Evolutionary conservation across 2,329 filamentous ascomycete genomes (phyloP).

Genomic region (Metarhizium album): DNA sequence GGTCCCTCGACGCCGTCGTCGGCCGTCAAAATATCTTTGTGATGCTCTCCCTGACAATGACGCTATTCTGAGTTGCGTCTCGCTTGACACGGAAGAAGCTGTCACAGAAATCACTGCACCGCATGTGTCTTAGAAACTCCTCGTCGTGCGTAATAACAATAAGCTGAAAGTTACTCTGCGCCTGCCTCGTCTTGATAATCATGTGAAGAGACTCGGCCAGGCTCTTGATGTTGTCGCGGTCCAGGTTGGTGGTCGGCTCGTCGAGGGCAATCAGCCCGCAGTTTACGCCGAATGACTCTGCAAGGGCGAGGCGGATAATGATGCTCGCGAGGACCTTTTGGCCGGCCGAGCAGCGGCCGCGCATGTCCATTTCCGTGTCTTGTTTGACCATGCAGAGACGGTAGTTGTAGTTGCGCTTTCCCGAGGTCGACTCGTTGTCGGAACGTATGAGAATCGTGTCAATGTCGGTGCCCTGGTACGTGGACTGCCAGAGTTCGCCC

Average conservation of each 20-base stretch:
- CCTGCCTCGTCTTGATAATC: constrained; percentile 74
- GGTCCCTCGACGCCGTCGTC: too few species aligned
- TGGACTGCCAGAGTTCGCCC: constrained; percentile 92
- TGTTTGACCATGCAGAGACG: constrained; percentile 96
- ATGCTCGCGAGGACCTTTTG: constrained; percentile 96
- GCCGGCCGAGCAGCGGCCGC: constrained; percentile 88
- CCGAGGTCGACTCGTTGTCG: constrained; percentile 64
- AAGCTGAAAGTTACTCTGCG: constrained; percentile 91
- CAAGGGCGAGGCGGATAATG: constrained; percentile 90
- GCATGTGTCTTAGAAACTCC: constrained; percentile 88
- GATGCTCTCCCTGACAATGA: constrained; percentile 63
- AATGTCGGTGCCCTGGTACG: constrained; percentile 94
- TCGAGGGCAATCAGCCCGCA: constrained; percentile 95
- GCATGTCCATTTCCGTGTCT: constrained; percentile 98
- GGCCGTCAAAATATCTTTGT: constrained; percentile 30
- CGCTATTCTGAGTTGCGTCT: constrained; percentile 75
- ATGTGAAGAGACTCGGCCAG: constrained; percentile 74
- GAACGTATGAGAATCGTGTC: constrained; percentile 94
- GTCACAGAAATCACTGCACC: constrained; percentile 86
- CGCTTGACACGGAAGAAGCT: constrained; percentile 80
- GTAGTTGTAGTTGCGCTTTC: constrained; percentile 88
- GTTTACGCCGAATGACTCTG: constrained; percentile 91
- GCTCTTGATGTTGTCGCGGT: constrained; percentile 86
- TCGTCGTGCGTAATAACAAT: constrained; percentile 99
- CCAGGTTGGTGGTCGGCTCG: constrained; percentile 94